Evolutionary conservation across 2,329 filamentous ascomycete genomes (phyloP), one percentile per base, ranked within the genome.

Genomic region (Aureobasidium sp.): DNA sequence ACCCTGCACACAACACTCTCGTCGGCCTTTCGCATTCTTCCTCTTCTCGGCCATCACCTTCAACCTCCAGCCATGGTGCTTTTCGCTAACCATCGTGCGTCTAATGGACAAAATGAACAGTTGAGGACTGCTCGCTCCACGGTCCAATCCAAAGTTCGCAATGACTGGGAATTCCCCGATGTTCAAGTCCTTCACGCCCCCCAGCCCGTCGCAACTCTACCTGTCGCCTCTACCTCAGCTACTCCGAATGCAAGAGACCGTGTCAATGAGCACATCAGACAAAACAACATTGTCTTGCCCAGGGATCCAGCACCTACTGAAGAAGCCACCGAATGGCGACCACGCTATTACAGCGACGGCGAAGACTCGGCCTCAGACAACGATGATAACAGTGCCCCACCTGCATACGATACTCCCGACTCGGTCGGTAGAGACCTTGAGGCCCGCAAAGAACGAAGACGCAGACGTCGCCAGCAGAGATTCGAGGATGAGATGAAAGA

Each of bases 401-500:
- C 42, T 57, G 55, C 68, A 3, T 78, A 75, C 68, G 77, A 80
- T 47, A 72, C 68, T 3, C 76, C 78, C 10, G 77, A 80, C 57
- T 75, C 71, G 59, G 74, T 79, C 14, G 77, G 72, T 13, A 64
- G 69, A 8, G 30, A 37, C 21, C 27, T 66, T 13, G 69, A 69
- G 27, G 63, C 62, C 7, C 72, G 69, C 34, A 64, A 67, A 7
- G 64, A 66, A 42, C 64, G 64, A 60, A 69, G 74, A 62, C 78
- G 73, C 65, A 68, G 72, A 55, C 73, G 74, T 65, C 70, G 76
- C 44, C 67, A 71, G 57, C 64, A 68, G 51, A 67, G 68, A 13
- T 63, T 78, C 54, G 72, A 76, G 60, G 69, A 71, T 34, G 78
- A 81, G 64, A 76, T 78, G 74, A 62, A 63, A 8, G 95, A 89